Conservation (phyloP, 1,284 basidiomycete species). For the Cryptococcus sp. region DNA sequence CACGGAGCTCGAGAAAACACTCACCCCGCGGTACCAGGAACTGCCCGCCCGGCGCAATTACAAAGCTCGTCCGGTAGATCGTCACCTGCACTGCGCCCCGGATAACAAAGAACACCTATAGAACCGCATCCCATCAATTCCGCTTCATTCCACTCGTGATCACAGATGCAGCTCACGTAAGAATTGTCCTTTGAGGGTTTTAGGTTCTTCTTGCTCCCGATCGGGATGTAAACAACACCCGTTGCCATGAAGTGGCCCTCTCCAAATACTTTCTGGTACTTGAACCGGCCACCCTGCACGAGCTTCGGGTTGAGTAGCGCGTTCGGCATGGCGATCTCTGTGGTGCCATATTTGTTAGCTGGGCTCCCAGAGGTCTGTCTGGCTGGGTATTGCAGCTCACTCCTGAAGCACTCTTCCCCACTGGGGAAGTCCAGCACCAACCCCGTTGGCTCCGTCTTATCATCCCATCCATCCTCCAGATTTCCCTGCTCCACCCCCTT, state of each 20-base stretch:
- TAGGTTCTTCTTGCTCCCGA: conserved; percentile 71
- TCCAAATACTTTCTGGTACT: conserved; percentile 92
- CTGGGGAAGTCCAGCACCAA: conserved; percentile 67
- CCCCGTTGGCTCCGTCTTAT: conserved; percentile 65
- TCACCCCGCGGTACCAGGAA: conserved; percentile 86
- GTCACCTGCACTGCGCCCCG: conserved; percentile 82
- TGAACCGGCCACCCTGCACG: conserved; percentile 62
- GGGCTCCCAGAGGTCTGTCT: background rate
- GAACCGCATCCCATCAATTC: background rate
- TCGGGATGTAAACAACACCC: conserved; percentile 78
- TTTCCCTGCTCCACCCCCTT: conserved; percentile 27
- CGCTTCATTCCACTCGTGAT: background rate
- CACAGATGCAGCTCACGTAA: conserved; percentile 67
- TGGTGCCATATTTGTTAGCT: background rate
- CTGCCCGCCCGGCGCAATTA: conserved; percentile 77
- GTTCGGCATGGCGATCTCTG: conserved; percentile 73
- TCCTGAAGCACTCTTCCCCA: conserved; percentile 61
- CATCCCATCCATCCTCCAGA: conserved; percentile 74
- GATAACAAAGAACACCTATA: conserved; percentile 79
- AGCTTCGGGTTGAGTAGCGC: conserved; percentile 60
- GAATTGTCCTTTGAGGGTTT: conserved; percentile 92
- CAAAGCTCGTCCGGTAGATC: conserved; percentile 72
- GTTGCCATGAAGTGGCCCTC: conserved; percentile 87
- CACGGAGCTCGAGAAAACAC: conserved; percentile 22
- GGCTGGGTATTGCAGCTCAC: conserved; percentile 55